These are phyloP conservation scores for Boletus eberwhitei DNA, from an alignment of 768 basidiomycete genomes.

Conservation along the genomic window DNA sequence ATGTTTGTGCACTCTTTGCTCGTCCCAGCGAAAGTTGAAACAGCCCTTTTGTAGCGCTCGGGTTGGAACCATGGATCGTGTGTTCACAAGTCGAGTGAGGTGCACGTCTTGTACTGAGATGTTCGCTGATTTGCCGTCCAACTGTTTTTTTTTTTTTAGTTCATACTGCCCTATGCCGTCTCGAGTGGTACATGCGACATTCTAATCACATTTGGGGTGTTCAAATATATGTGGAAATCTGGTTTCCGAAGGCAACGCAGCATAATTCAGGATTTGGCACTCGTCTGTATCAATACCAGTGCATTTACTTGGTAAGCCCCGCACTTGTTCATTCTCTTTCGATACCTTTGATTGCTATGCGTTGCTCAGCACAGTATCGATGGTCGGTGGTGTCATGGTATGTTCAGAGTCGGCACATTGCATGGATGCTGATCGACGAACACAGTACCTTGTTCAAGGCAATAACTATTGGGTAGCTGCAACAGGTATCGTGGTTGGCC, in stretches of 20 bases:
- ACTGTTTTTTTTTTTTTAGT: neutral
- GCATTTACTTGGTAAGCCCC: constrained; percentile 10
- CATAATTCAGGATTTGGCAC: constrained; percentile 6
- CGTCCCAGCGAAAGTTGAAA: neutral
- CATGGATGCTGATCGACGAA: neutral
- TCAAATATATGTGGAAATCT: constrained; percentile 20
- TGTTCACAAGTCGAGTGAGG: neutral
- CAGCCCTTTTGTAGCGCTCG: neutral
- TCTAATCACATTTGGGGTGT: neutral
- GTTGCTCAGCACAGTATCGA: neutral
- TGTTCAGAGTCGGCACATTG: neutral
- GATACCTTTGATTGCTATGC: neutral
- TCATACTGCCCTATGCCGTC: neutral
- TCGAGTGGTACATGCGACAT: neutral
- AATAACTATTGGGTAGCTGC: neutral
- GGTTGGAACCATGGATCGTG: neutral
- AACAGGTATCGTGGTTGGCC: neutral
- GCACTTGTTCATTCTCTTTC: neutral
- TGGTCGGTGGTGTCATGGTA: constrained; percentile 3
- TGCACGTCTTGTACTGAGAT: neutral
- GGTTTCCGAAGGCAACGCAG: constrained; percentile 9
- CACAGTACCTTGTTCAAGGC: constrained; percentile 4
- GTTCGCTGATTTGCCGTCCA: neutral
- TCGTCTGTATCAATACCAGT: constrained; percentile 13
- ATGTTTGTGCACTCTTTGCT: neutral